Conservation (phyloP, 352 stramenopile genomes). For the Blastocystis hominis region DNA sequence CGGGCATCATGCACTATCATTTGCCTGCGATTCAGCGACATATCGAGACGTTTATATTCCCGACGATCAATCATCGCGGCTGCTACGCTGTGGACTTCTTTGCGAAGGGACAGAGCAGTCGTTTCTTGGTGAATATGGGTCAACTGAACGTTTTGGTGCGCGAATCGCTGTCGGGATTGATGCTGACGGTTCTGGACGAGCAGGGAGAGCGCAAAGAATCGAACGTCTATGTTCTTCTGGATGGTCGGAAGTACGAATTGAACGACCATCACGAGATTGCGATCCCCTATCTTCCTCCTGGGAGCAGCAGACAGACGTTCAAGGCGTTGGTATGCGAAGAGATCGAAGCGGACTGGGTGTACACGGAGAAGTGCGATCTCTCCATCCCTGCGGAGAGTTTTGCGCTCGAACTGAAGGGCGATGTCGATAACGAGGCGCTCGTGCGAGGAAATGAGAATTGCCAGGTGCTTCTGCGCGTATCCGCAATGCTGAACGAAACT, state of each 20-base stretch:
- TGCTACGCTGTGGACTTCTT: conserved; percentile 55
- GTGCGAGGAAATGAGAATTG: conserved; percentile 38
- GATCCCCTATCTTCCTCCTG: conserved; percentile 9
- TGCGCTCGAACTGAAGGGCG: not conserved
- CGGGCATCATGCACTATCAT: not conserved
- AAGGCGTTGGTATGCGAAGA: conserved; percentile 18
- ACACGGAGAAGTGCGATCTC: not conserved
- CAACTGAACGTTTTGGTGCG: not conserved
- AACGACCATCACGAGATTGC: conserved; percentile 26
- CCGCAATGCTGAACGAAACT: no score
- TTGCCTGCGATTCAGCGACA: not conserved
- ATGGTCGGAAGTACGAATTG: not conserved
- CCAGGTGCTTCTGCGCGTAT: no score
- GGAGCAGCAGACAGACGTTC: not conserved
- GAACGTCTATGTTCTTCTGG: not conserved
- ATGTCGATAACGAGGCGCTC: conserved; percentile 16
- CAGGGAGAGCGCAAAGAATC: not conserved
- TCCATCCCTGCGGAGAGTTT: not conserved
- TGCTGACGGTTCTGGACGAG: conserved; percentile 57
- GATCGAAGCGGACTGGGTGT: not conserved
- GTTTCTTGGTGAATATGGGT: conserved; percentile 55
- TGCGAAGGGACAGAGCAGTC: not conserved
- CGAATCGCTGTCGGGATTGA: not conserved
- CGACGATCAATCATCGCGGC: conserved; percentile 23
- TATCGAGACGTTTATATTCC: conserved; percentile 36